These are phyloP conservation scores for Aspergillus unguis DNA, from an alignment of 2,329 filamentous ascomycete genomes.

Conservation along the genomic window DNA sequence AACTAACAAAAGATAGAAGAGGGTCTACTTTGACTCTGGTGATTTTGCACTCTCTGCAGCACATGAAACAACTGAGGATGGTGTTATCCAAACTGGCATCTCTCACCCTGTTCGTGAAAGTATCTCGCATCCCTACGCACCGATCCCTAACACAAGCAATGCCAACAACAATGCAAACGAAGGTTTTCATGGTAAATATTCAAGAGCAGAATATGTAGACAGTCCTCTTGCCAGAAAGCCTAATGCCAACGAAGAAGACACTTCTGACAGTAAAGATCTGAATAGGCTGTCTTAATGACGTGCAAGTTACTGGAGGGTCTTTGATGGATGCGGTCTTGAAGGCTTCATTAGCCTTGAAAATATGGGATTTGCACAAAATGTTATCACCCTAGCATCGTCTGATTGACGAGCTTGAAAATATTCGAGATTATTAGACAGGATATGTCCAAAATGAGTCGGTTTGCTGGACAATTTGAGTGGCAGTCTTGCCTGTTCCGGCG, in stretches of 20 bases:
- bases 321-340: no score
- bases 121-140: conserved; percentile 28
- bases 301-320: no score
- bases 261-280: no score
- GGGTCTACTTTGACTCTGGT: conserved; percentile 30
- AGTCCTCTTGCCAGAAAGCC: background rate
- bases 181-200: background rate
- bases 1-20: conserved; percentile 20
- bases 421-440: background rate
- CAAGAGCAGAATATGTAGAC: background rate
- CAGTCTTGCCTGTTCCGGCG: background rate
- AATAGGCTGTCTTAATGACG: no score
- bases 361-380: background rate
- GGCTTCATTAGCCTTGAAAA: no score
- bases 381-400: background rate
- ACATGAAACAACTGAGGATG: conserved; percentile 21
- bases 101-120: conserved; percentile 26
- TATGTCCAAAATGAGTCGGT: background rate
- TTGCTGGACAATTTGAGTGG: background rate
- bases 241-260: no score
- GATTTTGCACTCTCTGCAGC: conserved; percentile 28
- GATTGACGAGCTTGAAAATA: background rate
- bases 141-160: conserved; percentile 25
- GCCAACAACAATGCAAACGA: background rate
- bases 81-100: conserved; percentile 23